These are phyloP conservation scores for Garcia nutans DNA, from an alignment of 345 rosid genomes.

Conservation along the genomic window DNA sequence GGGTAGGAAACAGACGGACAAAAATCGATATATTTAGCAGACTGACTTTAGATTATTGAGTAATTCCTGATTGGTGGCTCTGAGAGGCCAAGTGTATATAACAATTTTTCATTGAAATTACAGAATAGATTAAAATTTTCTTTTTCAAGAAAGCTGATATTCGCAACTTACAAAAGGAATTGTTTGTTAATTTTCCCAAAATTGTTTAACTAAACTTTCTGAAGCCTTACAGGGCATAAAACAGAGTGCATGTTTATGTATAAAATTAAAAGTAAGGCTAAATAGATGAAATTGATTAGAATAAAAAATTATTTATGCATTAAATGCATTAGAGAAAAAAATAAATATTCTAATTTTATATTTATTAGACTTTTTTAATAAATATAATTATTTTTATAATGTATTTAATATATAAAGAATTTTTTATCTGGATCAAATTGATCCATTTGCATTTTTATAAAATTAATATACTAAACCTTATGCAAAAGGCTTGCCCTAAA, in stretches of 20 bases:
- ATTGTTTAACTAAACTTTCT: neutral
- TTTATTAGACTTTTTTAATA: too few species aligned
- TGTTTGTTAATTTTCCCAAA: neutral
- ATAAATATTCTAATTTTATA: too few species aligned
- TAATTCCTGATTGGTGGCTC: slow-evolving; percentile 4
- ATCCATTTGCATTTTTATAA: too few species aligned
- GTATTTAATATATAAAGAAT: too few species aligned
- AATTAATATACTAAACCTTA: neutral
- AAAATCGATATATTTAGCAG: neutral
- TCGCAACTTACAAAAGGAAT: neutral
- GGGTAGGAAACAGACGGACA: neutral
- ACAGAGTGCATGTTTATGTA: neutral
- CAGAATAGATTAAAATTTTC: neutral
- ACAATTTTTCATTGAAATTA: neutral
- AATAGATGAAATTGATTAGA: too few species aligned
- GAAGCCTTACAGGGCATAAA: neutral
- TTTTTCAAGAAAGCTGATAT: slow-evolving; percentile 2
- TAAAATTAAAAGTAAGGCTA: too few species aligned
- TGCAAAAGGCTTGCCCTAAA: neutral
- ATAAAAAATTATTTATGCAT: too few species aligned
- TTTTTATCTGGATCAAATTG: too few species aligned
- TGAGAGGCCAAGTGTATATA: slow-evolving; percentile 1
- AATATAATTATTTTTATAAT: too few species aligned
- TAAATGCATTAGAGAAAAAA: too few species aligned
- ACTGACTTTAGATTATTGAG: slow-evolving; percentile 2